Conservation (phyloP, 2,329 filamentous ascomycete genomes). For the Coniochaeta sp. region DNA sequence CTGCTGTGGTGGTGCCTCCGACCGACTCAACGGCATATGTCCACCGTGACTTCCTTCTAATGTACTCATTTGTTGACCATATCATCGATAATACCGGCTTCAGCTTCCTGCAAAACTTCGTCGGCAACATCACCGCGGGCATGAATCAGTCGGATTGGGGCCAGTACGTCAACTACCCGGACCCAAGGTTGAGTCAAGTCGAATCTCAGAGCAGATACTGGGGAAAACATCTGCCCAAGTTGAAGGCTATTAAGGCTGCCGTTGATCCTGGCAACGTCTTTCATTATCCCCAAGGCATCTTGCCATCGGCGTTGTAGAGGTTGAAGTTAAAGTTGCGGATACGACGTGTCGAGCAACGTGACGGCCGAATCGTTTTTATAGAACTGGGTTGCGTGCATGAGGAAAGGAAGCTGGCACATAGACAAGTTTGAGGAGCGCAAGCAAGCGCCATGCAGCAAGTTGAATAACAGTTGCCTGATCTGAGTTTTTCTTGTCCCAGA, state of each 20-base stretch:
- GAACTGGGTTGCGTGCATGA: neutral
- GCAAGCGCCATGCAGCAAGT: neutral
- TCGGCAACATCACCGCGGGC: constrained; percentile 21
- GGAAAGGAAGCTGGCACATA: neutral
- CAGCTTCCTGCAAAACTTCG: constrained; percentile 24
- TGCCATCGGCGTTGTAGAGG: constrained; percentile 11
- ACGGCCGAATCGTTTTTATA: neutral
- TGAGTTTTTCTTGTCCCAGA: too few relatives aligned
- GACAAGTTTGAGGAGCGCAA: neutral
- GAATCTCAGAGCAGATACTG: constrained; percentile 28
- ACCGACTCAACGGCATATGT: constrained; percentile 28
- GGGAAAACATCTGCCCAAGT: constrained; percentile 22
- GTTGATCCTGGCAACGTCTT: constrained; percentile 31
- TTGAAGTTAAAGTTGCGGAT: neutral
- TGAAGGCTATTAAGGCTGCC: constrained; percentile 25
- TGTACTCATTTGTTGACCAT: constrained; percentile 37
- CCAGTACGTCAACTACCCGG: constrained; percentile 34
- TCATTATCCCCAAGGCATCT: constrained; percentile 30
- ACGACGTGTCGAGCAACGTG: neutral
- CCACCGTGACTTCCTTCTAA: constrained; percentile 38
- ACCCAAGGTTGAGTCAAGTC: constrained; percentile 24
- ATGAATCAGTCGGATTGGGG: constrained; percentile 23
- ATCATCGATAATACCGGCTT: constrained; percentile 16
- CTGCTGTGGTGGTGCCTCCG: constrained; percentile 23
- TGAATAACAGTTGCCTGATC: neutral